Conservation (phyloP, 768 basidiomycete genomes). For the Tubosaeta sp. region DNA sequence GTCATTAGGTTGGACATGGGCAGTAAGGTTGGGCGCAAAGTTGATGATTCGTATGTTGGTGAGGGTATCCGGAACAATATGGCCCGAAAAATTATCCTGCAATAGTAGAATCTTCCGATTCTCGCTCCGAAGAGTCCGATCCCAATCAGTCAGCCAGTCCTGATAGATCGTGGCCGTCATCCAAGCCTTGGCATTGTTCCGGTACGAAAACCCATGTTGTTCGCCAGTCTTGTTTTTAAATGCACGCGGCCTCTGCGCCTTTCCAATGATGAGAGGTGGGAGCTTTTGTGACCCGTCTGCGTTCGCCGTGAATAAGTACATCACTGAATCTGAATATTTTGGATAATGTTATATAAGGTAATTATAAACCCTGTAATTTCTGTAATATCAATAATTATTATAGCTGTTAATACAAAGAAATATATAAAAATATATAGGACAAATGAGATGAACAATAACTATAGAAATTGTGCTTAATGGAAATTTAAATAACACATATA, state of each 20-base stretch:
- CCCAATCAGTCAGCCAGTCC: conserved; percentile 5
- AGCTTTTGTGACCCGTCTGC: conserved; percentile 3
- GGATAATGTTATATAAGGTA: no score
- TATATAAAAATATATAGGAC: no score
- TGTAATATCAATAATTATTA: no score
- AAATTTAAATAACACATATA: no score
- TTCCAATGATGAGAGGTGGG: conserved; percentile 6
- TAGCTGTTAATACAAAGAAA: no score
- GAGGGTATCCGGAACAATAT: conserved; percentile 28
- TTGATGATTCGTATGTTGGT: conserved; percentile 15
- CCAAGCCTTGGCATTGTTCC: conserved; percentile 3
- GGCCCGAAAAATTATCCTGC: conserved; percentile 4
- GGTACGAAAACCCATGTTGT: conserved; percentile 4
- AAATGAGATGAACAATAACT: no score
- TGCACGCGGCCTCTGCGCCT: neutral
- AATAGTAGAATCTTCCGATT: conserved; percentile 7
- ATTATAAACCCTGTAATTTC: no score
- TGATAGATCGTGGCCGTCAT: conserved; percentile 4
- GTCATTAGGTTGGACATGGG: conserved; percentile 35
- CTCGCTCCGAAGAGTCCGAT: neutral
- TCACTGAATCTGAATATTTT: no score
- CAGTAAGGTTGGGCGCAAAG: conserved; percentile 33
- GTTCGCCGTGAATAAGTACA: conserved; percentile 1
- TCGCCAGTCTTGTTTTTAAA: conserved; percentile 2
- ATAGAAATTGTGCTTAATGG: no score